These are phyloP conservation scores for Glycyrrhiza uralensis DNA, from an alignment of 306 rosid genomes.

Conservation along the genomic window DNA sequence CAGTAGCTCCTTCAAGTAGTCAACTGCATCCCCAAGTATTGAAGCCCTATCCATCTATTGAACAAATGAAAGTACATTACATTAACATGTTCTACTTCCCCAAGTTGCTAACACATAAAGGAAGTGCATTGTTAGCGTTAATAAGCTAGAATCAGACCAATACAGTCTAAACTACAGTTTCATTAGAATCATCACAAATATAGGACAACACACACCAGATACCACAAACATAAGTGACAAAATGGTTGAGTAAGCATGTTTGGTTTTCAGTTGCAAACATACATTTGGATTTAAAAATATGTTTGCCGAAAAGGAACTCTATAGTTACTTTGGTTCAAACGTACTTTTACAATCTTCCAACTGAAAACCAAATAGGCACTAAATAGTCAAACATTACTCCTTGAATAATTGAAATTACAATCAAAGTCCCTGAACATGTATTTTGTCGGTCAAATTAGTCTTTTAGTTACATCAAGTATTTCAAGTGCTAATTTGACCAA, in stretches of 20 bases:
- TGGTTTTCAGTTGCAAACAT: too few species aligned
- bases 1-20: constrained; percentile 92
- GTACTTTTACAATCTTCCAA: too few species aligned
- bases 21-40: constrained; percentile 95
- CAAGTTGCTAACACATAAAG: not conserved
- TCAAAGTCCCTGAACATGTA: not conserved
- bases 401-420: not conserved
- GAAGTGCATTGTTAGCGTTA: not conserved
- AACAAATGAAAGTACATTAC: constrained; percentile 3
- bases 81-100: constrained; percentile 10
- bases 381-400: not conserved
- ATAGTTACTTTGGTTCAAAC: too few species aligned
- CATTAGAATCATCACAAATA: not conserved
- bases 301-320: too few species aligned
- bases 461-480: not conserved
- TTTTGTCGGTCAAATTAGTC: not conserved
- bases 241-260: too few species aligned
- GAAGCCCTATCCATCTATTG: constrained; percentile 98
- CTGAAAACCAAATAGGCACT: not conserved
- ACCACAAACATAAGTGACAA: constrained; percentile 10
- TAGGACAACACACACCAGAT: not conserved
- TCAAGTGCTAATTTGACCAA: not conserved
- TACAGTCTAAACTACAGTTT: not conserved
- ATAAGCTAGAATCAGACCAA: not conserved
- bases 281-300: too few species aligned